Evolutionary conservation across 345 rosid species (phyloP).

Genomic region (Murraya paniculata): DNA sequence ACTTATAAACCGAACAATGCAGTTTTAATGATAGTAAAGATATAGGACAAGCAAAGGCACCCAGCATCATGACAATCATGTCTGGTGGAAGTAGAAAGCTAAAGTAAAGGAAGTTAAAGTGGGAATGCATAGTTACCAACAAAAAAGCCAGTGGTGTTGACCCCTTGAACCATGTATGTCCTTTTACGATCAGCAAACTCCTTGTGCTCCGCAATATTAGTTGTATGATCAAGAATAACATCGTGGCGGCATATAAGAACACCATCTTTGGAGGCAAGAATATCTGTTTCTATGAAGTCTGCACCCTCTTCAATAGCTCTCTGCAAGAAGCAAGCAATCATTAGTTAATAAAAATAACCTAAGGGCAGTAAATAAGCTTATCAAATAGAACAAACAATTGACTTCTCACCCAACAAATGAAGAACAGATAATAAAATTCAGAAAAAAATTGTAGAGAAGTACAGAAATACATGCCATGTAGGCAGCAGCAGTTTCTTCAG

Average conservation of each 20-base stretch:
- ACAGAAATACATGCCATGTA: slow-evolving; percentile 48
- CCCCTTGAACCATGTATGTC: slow-evolving; percentile 80
- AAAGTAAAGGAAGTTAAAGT: not conserved
- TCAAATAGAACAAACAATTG: not conserved
- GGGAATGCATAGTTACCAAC: slow-evolving; percentile 39
- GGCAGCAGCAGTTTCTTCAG: slow-evolving; percentile 92
- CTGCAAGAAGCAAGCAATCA: slow-evolving; percentile 38
- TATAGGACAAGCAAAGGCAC: not conserved
- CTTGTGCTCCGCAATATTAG: slow-evolving; percentile 66
- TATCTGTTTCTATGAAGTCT: slow-evolving; percentile 91
- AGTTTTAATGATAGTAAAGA: not conserved
- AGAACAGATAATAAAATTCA: not conserved
- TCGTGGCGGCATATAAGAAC: slow-evolving; percentile 83
- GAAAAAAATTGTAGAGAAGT: not conserved
- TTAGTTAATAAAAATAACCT: not conserved
- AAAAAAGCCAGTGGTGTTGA: slow-evolving; percentile 74
- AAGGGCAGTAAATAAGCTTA: not conserved
- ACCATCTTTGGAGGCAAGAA: slow-evolving; percentile 77
- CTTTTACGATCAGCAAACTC: slow-evolving; percentile 80
- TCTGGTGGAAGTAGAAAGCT: not conserved
- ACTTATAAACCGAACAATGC: not conserved
- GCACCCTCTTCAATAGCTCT: slow-evolving; percentile 95
- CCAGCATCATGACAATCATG: slow-evolving; percentile 12
- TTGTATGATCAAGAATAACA: slow-evolving; percentile 71
- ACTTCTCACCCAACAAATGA: not conserved